Evolutionary conservation across 768 basidiomycete species (phyloP), one percentile per base, ranked within the genome.

Genomic region (Hygrocybe coccinea): DNA sequence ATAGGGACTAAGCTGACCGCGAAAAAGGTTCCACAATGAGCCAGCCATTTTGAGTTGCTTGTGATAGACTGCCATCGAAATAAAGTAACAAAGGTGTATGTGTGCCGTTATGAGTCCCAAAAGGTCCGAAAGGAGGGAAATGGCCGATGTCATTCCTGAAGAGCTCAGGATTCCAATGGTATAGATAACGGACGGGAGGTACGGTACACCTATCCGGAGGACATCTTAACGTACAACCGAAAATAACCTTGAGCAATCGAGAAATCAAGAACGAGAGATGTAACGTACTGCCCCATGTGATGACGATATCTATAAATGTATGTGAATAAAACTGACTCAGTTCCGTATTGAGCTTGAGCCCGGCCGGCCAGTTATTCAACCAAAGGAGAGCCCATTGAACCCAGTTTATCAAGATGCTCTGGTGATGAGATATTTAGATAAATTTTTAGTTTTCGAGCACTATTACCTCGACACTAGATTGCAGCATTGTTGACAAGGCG

Each of bases 341-440:
- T 62, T 97, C 91, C 0, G 91, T 91, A 64, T 98, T 98, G 51
- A 99, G 84, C 70, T 99, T 99, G 38, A 99, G 73, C 1, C 97
- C 95, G 1, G 86, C 93, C 0, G 95, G 95, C 95, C 95, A 98
- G 57, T 88, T 83, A 67, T 97, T 89, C 11, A 99, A 77, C 95
- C 94, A 97, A 1, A 76, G 62, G 2, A 97, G 74, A 0, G 79
- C 75, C 14, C 73, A 70, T 41, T 80, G 78, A 8, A 87, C 66
- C 47, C 73, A 70, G 2, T 74, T 65, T 5, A 87, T 72, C 1
- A 84, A 65, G 56, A 75, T 71, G 33, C 57, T 55, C 74, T 80
- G 62, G n/a, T 33, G 7, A 25, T 43, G 8, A 33, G 10, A 3
- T 5, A 43, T n/a, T 15, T 8, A 15, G 15, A 46, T 7, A 29